phyloP scores from a whole-genome alignment of 2,329 filamentous ascomycete species.

The Trichoderma afroharzianum region DNA sequence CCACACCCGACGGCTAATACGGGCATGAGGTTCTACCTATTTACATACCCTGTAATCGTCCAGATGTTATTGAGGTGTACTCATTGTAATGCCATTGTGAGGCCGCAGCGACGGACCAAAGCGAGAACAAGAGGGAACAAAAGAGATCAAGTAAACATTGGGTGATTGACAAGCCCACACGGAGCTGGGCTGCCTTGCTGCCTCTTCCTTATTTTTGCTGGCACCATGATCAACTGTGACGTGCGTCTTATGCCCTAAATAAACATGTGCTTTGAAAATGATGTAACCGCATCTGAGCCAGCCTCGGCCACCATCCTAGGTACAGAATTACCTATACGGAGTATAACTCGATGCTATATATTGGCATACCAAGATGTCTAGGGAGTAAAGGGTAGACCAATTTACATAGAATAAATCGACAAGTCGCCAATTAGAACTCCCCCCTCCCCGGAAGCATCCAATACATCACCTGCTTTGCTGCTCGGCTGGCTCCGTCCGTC shows the following conservation, averaged over 20 bases:
- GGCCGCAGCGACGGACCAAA: not conserved
- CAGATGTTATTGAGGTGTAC: not conserved
- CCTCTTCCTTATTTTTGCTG: not conserved
- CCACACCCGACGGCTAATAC: not conserved
- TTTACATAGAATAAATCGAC: not conserved
- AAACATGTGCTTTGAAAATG: not conserved
- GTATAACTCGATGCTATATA: not conserved
- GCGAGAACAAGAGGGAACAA: not conserved
- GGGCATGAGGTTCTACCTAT: not conserved
- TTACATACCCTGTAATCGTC: not conserved
- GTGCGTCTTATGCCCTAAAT: slow-evolving; percentile 12
- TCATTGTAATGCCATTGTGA: not conserved
- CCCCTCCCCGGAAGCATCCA: not conserved
- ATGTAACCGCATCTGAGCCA: not conserved
- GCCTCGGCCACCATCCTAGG: not conserved
- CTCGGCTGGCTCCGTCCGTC: not conserved
- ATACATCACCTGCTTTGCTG: not conserved
- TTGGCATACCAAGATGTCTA: not conserved
- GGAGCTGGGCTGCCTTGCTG: not conserved
- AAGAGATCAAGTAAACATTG: not conserved
- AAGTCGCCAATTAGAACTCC: not conserved
- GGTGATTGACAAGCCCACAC: not conserved
- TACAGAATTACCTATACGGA: not conserved
- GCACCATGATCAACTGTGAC: not conserved
- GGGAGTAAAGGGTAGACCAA: not conserved